A percentile compares a stretch with the other conserved stretches of the same genome.
These are phyloP conservation scores for Bondarzewia mesenterica DNA, from an alignment of 1,284 basidiomycete genomes.

Conservation along the genomic window DNA sequence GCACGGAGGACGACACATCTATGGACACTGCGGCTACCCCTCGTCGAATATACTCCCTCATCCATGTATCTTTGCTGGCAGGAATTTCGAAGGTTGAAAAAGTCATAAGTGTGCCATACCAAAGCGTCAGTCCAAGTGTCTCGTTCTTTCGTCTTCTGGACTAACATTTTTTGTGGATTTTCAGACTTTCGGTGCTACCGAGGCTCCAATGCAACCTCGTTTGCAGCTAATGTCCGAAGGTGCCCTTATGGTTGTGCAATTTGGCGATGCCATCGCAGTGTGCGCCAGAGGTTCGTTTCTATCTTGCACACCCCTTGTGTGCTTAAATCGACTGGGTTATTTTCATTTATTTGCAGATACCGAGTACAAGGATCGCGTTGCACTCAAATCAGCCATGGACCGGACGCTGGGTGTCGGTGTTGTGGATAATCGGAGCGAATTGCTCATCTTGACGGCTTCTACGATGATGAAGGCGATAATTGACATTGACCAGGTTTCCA, in stretches of 20 bases:
- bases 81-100: constrained; percentile 37
- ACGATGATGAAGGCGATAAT: constrained; percentile 60
- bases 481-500: constrained; percentile 51
- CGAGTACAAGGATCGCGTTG: constrained; percentile 62
- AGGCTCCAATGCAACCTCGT: constrained; percentile 62
- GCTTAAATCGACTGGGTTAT: background rate
- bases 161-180: constrained; percentile 4
- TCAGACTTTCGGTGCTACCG: constrained; percentile 49
- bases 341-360: constrained; percentile 48
- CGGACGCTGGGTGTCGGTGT: constrained; percentile 65
- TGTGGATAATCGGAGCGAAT: constrained; percentile 36
- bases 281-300: constrained; percentile 47
- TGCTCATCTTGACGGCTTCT: constrained; percentile 57
- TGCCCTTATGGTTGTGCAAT: constrained; percentile 53
- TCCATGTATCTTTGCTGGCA: constrained; percentile 34
- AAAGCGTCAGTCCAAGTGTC: constrained; percentile 60
- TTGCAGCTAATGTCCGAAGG: constrained; percentile 52
- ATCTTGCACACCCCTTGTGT: background rate
- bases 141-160: background rate
- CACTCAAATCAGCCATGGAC: constrained; percentile 59
- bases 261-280: constrained; percentile 70
- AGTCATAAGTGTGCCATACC: constrained; percentile 59
- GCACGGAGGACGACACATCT: constrained; percentile 35
- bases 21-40: constrained; percentile 35
- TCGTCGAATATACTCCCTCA: constrained; percentile 58